phyloP scores from a whole-genome alignment of 2,329 filamentous ascomycete genomes.

The Juglanconis oblonga region DNA sequence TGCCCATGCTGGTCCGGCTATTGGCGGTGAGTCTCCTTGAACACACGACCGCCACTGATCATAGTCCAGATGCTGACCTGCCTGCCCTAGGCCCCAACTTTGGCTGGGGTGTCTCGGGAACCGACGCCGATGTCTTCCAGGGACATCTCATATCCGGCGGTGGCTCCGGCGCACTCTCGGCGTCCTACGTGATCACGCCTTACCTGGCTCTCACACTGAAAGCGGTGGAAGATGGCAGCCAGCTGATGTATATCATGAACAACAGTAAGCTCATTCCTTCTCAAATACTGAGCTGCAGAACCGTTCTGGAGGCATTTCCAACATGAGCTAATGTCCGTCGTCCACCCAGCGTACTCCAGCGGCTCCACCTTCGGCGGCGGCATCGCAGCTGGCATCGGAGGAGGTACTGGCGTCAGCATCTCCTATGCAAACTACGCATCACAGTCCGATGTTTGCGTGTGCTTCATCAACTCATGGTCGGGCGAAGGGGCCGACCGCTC shows the following conservation, averaged over 20 bases:
- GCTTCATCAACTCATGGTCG: slow-evolving; percentile 64
- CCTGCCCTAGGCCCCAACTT: slow-evolving; percentile 38
- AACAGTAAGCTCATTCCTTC: too few species aligned
- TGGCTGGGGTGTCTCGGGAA: slow-evolving; percentile 11
- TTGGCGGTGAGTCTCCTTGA: too few species aligned
- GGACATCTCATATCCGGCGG: slow-evolving; percentile 48
- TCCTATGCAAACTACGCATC: background rate
- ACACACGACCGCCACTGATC: too few species aligned
- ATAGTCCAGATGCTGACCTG: too few species aligned
- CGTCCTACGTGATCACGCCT: too few species aligned
- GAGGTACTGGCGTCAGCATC: background rate
- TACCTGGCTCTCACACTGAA: slow-evolving; percentile 51
- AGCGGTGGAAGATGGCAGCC: background rate
- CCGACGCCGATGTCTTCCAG: slow-evolving; percentile 9
- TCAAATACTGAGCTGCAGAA: too few species aligned
- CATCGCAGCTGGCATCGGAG: background rate
- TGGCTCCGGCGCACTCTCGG: slow-evolving; percentile 49
- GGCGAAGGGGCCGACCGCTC: slow-evolving; percentile 45
- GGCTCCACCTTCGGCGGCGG: background rate
- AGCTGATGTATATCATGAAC: background rate
- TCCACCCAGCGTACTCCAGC: background rate
- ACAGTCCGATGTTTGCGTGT: slow-evolving; percentile 41
- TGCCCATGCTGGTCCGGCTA: slow-evolving; percentile 58
- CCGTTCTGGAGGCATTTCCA: too few species aligned
- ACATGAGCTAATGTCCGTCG: too few species aligned